phyloP scores from a whole-genome alignment of 2,329 filamentous ascomycete genomes.

The Neofusicoccum ribis region DNA sequence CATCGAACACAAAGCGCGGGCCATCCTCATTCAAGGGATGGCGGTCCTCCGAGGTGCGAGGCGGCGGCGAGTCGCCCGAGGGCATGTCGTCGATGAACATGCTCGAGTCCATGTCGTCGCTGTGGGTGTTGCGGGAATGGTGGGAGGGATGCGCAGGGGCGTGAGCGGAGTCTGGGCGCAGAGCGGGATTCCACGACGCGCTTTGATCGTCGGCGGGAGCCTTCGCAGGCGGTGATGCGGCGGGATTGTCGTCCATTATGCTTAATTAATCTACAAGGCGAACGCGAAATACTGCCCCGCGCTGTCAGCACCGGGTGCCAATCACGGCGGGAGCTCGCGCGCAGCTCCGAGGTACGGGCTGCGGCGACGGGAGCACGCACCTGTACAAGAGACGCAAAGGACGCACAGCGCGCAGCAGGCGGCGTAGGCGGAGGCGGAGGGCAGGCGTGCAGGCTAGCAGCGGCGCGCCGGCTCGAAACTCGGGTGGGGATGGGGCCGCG shows the following conservation, averaged over 20 bases:
- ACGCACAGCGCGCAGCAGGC: background rate
- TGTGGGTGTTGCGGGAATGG: constrained; percentile 18
- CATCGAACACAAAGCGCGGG: constrained; percentile 9
- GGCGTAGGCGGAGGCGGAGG: constrained; percentile 14
- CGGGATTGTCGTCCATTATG: constrained; percentile 14
- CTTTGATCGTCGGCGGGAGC: constrained; percentile 17
- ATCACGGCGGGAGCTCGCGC: background rate
- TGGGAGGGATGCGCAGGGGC: constrained; percentile 22
- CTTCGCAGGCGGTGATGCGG: constrained; percentile 10
- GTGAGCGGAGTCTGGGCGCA: constrained; percentile 45
- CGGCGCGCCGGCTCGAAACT: background rate
- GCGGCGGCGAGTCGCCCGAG: constrained; percentile 9
- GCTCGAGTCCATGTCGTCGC: constrained; percentile 22
- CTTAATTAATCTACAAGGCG: constrained; percentile 13
- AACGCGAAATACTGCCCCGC: background rate
- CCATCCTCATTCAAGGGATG: constrained; percentile 16
- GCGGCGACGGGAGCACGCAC: constrained; percentile 28
- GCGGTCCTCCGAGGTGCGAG: constrained; percentile 19
- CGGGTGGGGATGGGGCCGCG: background rate
- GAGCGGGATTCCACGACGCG: constrained; percentile 58
- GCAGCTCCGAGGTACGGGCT: background rate
- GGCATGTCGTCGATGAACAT: constrained; percentile 24
- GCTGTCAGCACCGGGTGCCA: constrained; percentile 3
- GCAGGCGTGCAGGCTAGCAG: constrained; percentile 19
- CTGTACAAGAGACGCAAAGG: constrained; percentile 36